Conservation (phyloP, 495 filamentous ascomycete genomes). For the Aspergillus affinis region DNA sequence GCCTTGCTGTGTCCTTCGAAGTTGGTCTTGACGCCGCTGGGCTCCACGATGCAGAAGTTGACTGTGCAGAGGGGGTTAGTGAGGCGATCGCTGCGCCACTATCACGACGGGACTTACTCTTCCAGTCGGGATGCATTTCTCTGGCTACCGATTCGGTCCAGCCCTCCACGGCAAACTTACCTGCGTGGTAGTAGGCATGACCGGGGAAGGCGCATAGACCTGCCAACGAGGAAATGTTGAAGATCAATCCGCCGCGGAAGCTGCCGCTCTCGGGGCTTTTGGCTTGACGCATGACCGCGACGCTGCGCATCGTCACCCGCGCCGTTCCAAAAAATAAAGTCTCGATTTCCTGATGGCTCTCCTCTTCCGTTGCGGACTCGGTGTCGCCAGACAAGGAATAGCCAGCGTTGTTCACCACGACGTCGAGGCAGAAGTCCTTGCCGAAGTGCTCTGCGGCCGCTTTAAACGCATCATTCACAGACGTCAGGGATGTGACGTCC, state of each 20-base stretch:
- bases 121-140: conserved; percentile 47
- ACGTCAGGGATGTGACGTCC: conserved; percentile 40
- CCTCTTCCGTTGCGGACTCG: conserved; percentile 38
- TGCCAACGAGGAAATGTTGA: conserved; percentile 50
- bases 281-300: conserved; percentile 46
- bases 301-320: conserved; percentile 37
- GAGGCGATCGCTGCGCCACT: not conserved
- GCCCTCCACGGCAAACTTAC: conserved; percentile 53
- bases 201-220: conserved; percentile 43
- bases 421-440: conserved; percentile 46
- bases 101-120: conserved; percentile 26
- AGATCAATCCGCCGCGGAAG: conserved; percentile 44
- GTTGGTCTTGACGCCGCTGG: conserved; percentile 49
- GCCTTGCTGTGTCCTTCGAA: conserved; percentile 22
- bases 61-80: conserved; percentile 22
- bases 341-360: conserved; percentile 40
- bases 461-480: conserved; percentile 42
- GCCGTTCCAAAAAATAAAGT: conserved; percentile 54
- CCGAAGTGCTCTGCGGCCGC: conserved; percentile 19
- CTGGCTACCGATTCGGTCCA: conserved; percentile 48
- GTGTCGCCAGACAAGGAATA: conserved; percentile 44
- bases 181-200: conserved; percentile 47
- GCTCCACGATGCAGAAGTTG: conserved; percentile 49
- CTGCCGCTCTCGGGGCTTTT: not conserved
- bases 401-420: conserved; percentile 58